Percentiles rank a stretch among this genome's conserved stretches.
Conservation (phyloP, 2,329 filamentous ascomycete genomes). For the Shiraia sp. region DNA sequence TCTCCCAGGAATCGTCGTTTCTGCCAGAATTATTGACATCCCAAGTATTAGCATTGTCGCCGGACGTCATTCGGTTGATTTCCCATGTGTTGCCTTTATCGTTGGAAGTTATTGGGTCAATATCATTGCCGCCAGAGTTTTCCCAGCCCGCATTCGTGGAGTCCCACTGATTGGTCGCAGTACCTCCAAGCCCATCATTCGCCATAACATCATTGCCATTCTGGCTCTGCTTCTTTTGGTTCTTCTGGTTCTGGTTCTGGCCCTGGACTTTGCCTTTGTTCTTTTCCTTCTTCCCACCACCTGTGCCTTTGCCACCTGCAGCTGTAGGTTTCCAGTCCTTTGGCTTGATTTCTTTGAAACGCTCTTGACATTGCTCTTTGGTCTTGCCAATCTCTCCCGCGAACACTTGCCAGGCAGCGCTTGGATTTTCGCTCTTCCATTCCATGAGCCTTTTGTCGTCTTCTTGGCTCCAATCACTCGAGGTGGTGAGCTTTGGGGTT, state of each 20-base stretch:
- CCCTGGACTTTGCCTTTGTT: conserved; percentile 9
- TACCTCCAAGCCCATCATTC: neutral
- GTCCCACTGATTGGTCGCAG: no score
- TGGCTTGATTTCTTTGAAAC: conserved; percentile 45
- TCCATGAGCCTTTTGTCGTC: conserved; percentile 48
- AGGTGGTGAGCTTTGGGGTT: no score
- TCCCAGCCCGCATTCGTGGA: no score
- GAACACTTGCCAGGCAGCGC: conserved; percentile 35
- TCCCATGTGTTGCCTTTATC: neutral
- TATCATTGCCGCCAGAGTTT: neutral
- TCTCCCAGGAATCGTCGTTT: neutral
- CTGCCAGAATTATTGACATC: neutral
- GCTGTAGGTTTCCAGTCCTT: conserved; percentile 18
- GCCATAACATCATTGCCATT: neutral
- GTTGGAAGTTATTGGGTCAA: neutral
- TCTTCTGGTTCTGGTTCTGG: conserved; percentile 12
- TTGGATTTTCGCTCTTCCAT: conserved; percentile 35
- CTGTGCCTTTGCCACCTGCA: conserved; percentile 18
- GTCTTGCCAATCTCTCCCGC: conserved; percentile 32
- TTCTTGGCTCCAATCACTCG: conserved; percentile 37
- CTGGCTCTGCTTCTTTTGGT: conserved; percentile 7
- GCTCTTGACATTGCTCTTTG: conserved; percentile 10
- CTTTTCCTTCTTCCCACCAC: conserved; percentile 16
- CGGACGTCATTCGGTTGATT: neutral
- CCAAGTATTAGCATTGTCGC: neutral